Evolutionary conservation across 768 basidiomycete genomes (phyloP), one percentile per base, ranked within the genome.

Genomic region (Agrocybe pediades): DNA sequence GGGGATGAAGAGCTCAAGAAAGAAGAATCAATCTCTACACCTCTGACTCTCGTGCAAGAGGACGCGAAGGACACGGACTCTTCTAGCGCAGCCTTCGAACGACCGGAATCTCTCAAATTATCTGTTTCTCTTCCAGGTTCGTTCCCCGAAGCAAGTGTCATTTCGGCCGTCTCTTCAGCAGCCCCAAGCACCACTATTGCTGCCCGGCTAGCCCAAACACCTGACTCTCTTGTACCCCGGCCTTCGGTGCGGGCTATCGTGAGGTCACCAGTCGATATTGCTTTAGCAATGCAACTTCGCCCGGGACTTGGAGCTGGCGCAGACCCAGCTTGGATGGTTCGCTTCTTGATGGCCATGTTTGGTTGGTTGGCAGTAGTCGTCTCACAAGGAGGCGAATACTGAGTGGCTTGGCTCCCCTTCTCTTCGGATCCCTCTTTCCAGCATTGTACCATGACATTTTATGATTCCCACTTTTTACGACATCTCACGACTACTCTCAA

Each of bases 341-440:
- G 88, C 54, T 90, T 88, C 65, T 68, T 90, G 69, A 89, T 91
- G 88, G 75, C 84, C 25, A 79, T 89, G 68, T 90, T 87, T 66
- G 88, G 88, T 20, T 90, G 88, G 88, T 76, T 90, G 57, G 79
- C 84, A 39, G 78, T 89, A 25, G 72, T 86, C 39, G 69, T 84
- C 53, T 73, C 78, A 25, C 70, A 78, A 33, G 70, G 66, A 21
- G 65, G 57, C 20, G 64, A 59, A 23, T 65, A 55, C 56, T 66
- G 25, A 40, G 40, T 15, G 7, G 29, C 29, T 30, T 7, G 29
- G 15, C 15, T 6, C 15, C 15, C 29, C 15, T 15, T 30, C 7
- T 30, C 29, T 30, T 30, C 29, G 29, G 15, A 7, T 30, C 29
- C 11, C n/a, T 36, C n/a, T 36, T 36, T 36, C 33, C n/a, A 13